Percentiles rank a stretch among this genome's conserved stretches.
Evolutionary conservation across 2,329 filamentous ascomycete genomes (phyloP).

Genomic region (Aspergillus sp.): DNA sequence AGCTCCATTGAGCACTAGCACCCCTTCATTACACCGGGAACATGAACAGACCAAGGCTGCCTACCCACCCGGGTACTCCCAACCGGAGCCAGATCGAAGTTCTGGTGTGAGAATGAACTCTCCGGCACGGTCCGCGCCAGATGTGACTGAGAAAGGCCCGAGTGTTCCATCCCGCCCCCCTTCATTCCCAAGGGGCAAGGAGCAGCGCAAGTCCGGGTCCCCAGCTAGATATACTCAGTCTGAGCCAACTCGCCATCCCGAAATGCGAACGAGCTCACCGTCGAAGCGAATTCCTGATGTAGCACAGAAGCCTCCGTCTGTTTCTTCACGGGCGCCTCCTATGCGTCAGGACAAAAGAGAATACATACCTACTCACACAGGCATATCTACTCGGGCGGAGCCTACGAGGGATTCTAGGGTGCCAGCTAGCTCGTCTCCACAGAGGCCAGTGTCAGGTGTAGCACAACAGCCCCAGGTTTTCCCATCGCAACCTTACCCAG

Average conservation of each 20-base stretch:
- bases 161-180: background rate
- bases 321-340: background rate
- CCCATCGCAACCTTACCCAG: background rate
- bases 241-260: background rate
- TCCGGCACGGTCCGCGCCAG: background rate
- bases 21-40: background rate
- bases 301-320: background rate
- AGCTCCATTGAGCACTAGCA: background rate
- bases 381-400: background rate
- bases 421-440: background rate
- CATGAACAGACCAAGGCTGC: background rate
- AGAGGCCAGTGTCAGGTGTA: background rate
- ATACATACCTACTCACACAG: background rate
- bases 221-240: constrained; percentile 1
- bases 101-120: background rate
- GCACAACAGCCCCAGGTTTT: background rate
- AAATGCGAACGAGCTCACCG: background rate
- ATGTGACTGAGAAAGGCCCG: background rate
- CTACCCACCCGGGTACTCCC: background rate
- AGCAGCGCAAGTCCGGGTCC: background rate
- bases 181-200: background rate
- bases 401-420: background rate
- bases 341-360: background rate
- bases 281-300: background rate
- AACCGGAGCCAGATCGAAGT: background rate